phyloP scores from a whole-genome alignment of 106 monocot genomes.

The Dendrobium catenatum region DNA sequence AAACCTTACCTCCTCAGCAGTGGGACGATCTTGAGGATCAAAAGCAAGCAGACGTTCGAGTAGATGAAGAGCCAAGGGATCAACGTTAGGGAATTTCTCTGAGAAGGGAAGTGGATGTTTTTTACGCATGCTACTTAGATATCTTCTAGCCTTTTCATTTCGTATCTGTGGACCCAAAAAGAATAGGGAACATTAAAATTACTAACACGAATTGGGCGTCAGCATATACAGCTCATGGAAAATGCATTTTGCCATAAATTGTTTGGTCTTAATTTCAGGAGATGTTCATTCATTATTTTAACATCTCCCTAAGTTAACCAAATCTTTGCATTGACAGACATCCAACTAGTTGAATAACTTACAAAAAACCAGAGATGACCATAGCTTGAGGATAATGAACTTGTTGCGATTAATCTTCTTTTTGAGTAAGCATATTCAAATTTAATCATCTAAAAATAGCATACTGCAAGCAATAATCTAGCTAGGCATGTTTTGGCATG shows the following conservation, averaged over 20 bases:
- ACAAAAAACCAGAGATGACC: not conserved
- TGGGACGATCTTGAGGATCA: conserved; percentile 68
- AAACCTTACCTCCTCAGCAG: conserved; percentile 52
- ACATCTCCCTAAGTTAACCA: not conserved
- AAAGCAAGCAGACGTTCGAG: conserved; percentile 60
- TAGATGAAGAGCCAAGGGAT: conserved; percentile 52
- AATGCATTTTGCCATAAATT: not conserved
- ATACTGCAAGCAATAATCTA: not conserved
- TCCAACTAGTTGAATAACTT: not conserved
- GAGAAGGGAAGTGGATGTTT: conserved; percentile 47
- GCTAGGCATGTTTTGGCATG: not conserved
- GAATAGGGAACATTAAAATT: not conserved
- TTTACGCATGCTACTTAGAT: conserved; percentile 53
- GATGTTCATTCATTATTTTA: not conserved
- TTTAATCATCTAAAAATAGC: not conserved
- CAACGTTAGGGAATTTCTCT: conserved; percentile 47
- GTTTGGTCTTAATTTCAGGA: not conserved
- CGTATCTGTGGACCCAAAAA: conserved; percentile 33
- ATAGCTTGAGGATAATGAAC: not conserved
- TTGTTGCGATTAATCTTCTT: too few relatives aligned
- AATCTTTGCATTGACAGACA: not conserved
- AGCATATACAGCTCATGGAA: not conserved
- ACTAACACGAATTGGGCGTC: not conserved
- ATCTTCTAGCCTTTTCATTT: conserved; percentile 67
- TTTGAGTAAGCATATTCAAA: not conserved